A percentile compares a stretch with the other conserved stretches of the same genome.
Conservation (phyloP, 2,329 filamentous ascomycete species). For the Colletotrichum spaethianum region DNA sequence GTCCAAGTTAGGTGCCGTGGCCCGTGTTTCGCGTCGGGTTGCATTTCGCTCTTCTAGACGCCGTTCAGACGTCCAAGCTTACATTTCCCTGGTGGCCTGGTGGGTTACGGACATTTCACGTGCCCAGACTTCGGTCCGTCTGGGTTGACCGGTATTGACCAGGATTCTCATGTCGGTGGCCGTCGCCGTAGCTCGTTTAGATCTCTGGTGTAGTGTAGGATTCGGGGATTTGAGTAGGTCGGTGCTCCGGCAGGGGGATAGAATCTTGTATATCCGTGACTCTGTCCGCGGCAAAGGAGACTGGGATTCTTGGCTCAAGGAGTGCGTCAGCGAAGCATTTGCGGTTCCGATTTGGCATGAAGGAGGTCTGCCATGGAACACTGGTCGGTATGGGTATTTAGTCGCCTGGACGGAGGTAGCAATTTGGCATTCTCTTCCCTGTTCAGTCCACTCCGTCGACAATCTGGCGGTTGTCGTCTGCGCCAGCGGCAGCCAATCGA, state of each 20-base stretch:
- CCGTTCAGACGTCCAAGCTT: slow-evolving; percentile 14
- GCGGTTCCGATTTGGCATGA: slow-evolving; percentile 28
- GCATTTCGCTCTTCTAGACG: slow-evolving; percentile 24
- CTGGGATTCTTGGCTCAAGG: slow-evolving; percentile 21
- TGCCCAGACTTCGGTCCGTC: background rate
- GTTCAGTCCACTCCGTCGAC: slow-evolving; percentile 2
- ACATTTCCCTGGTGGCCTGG: background rate
- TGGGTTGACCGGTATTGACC: background rate
- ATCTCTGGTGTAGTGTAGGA: slow-evolving; percentile 13
- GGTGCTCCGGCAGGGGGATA: slow-evolving; percentile 21
- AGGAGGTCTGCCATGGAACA: background rate
- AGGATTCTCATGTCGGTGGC: background rate
- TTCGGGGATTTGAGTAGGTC: slow-evolving; percentile 23
- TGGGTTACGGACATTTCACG: background rate
- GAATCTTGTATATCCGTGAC: slow-evolving; percentile 36
- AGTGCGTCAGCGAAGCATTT: slow-evolving; percentile 18
- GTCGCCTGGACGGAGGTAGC: slow-evolving; percentile 5
- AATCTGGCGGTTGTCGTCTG: slow-evolving; percentile 28
- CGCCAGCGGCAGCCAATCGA: slow-evolving; percentile 38
- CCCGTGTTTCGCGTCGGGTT: slow-evolving; percentile 35
- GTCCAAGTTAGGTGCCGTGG: slow-evolving; percentile 28
- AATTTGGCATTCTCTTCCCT: slow-evolving; percentile 18
- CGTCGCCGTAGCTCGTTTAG: background rate
- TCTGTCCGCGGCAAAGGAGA: slow-evolving; percentile 28
- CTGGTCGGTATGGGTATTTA: background rate